These are phyloP conservation scores for Goniomonas avonlea DNA, from an alignment of 78 protist species.

Conservation along the genomic window DNA sequence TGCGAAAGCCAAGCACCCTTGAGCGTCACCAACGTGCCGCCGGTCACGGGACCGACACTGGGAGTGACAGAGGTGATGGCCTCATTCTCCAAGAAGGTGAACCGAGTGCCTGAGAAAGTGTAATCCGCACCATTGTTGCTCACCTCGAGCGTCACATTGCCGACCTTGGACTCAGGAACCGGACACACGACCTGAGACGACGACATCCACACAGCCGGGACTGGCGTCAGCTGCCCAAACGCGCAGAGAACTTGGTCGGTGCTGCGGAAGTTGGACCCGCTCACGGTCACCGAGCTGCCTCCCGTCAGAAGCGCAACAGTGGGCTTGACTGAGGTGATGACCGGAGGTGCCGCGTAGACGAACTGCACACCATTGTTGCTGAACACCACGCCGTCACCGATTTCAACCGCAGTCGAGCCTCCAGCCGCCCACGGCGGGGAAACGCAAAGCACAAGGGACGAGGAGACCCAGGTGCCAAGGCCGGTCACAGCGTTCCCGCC, in stretches of 20 bases:
- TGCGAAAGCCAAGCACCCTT: no score
- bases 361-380: not conserved
- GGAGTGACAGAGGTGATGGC: not conserved
- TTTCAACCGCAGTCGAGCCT: not conserved
- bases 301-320: not conserved
- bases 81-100: no score
- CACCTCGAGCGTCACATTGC: constrained; percentile 1
- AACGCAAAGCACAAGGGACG: not conserved
- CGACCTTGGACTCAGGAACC: not conserved
- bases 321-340: not conserved
- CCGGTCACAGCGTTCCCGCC: no score
- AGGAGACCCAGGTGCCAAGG: not conserved
- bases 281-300: not conserved
- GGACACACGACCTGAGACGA: not conserved
- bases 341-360: not conserved
- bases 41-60: not conserved
- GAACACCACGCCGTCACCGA: not conserved
- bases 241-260: not conserved
- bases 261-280: not conserved
- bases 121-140: not conserved
- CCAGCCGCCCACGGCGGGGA: not conserved
- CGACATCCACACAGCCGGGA: not conserved
- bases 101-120: no score
- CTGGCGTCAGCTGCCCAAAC: not conserved
- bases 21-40: not conserved